Evolutionary conservation across 345 rosid genomes (phyloP), one percentile per base, ranked within the genome.

Genomic region (Citrus inodora): DNA sequence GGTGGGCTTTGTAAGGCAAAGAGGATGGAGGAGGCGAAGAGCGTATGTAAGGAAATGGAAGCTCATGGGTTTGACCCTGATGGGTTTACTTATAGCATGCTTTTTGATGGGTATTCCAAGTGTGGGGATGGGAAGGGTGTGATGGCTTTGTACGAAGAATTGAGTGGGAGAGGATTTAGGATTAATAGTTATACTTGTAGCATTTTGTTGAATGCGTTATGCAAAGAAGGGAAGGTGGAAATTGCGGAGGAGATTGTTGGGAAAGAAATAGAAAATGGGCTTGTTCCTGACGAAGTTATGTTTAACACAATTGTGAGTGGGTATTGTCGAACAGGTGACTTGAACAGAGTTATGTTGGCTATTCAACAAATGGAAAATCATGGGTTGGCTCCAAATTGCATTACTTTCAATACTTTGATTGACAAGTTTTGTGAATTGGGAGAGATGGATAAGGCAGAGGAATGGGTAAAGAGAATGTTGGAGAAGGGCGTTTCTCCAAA

Each of bases 231-330:
- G 38, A 87, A 81, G 75, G 72, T 82, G n/a, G 93, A 90, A 55
- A 86, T 88, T 76, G 98, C 94, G 0, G 93, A 83, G 73, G 88
- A 89, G 85, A 37, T 91, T 73, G 81, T 93, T 82, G 83, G 66
- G 79, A 86, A 71, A 74, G 88, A 89, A 74, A 82, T 79, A 13
- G 81, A 65, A 19, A 82, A 74, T 58, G 97, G 94, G 62, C 79
- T 91, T 66, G 88, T 83, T 51, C 91, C 87, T 0, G 83, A 86
- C 58, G 88, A 80, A 70, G 90, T 88, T 61, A 83, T 88, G 38
- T 91, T 85, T 81, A 90, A 95, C 79, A 88, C 86, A 27, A 79
- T 95, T 60, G 82, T 93, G 68, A 87, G 85, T 46, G 97, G 94
- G 53, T 88, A 91, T 64, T 95, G 94, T 86, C 88, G 73, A 9